Percentiles rank a stretch among this genome's conserved stretches.
These are phyloP conservation scores for Camellia sinensis DNA, from an alignment of 148 eudicot genomes.

Conservation along the genomic window DNA sequence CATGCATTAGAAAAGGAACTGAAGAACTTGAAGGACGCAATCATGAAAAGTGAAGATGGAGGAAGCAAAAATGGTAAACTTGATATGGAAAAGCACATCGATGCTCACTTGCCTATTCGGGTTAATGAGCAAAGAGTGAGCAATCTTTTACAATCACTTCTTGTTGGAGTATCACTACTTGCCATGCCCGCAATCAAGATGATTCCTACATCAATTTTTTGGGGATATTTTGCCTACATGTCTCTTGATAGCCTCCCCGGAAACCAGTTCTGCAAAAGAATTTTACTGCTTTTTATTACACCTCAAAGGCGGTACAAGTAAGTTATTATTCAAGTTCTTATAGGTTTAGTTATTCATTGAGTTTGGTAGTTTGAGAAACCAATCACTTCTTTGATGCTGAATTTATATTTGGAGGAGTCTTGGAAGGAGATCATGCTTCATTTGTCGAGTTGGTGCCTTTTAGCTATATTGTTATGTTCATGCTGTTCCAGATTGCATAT, in stretches of 20 bases:
- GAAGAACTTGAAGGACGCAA: constrained; percentile 53
- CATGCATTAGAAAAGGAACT: constrained; percentile 38
- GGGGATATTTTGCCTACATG: constrained; percentile 95
- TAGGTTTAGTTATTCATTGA: not conserved
- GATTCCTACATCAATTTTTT: constrained; percentile 81
- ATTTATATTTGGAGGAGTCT: constrained; percentile 42
- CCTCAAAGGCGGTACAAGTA: constrained; percentile 72
- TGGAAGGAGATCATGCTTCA: constrained; percentile 65
- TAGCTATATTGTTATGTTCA: constrained; percentile 54
- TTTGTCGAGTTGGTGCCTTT: constrained; percentile 71
- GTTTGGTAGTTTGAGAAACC: not conserved
- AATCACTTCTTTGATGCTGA: not conserved
- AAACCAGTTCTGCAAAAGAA: constrained; percentile 82
- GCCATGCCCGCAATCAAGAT: constrained; percentile 69
- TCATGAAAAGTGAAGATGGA: constrained; percentile 46
- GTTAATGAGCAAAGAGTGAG: constrained; percentile 85
- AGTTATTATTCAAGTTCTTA: constrained; percentile 15
- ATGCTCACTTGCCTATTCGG: constrained; percentile 71
- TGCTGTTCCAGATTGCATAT: constrained; percentile 56
- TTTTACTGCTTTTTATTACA: constrained; percentile 64
- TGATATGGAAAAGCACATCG: constrained; percentile 58
- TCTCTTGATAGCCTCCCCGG: constrained; percentile 86
- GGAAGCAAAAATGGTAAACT: constrained; percentile 33
- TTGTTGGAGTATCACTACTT: constrained; percentile 51
- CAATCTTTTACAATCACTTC: constrained; percentile 69